Conservation (phyloP, 2,329 filamentous ascomycete species). For the Lithohypha guttulata region DNA sequence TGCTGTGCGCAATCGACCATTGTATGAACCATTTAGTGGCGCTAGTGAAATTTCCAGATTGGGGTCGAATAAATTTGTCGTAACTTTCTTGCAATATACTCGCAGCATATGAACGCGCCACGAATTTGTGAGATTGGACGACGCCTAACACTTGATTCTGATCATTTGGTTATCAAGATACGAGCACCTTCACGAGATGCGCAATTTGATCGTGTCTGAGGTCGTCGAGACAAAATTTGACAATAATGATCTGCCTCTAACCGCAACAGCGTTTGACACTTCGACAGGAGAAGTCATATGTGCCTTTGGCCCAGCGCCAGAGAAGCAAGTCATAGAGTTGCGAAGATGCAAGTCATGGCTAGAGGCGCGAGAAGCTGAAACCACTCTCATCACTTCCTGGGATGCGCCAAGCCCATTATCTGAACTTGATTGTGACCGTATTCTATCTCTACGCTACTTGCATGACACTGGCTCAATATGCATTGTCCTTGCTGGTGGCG, state of each 20-base stretch:
- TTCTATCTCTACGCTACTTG: slow-evolving; percentile 76
- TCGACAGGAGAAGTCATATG: slow-evolving; percentile 61
- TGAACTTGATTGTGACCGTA: slow-evolving; percentile 60
- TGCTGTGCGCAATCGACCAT: too few relatives aligned
- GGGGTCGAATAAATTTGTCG: too few relatives aligned
- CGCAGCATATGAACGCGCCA: too few relatives aligned
- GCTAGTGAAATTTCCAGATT: too few relatives aligned
- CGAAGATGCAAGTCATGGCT: slow-evolving; percentile 33
- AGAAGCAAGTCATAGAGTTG: slow-evolving; percentile 63
- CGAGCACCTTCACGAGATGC: too few relatives aligned
- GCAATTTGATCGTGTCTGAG: slow-evolving; percentile 72
- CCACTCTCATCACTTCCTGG: slow-evolving; percentile 52
- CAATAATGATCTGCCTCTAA: slow-evolving; percentile 49
- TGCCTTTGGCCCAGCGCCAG: slow-evolving; percentile 67
- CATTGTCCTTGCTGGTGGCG: slow-evolving; percentile 76
- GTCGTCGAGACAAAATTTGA: slow-evolving; percentile 48
- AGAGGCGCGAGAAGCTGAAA: not conserved
- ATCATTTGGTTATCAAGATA: slow-evolving; percentile 23
- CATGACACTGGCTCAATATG: slow-evolving; percentile 67
- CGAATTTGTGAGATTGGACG: not conserved
- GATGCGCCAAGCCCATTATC: slow-evolving; percentile 73
- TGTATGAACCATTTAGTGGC: too few relatives aligned
- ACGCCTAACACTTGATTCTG: not conserved
- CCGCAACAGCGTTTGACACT: slow-evolving; percentile 77
- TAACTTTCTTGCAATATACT: too few relatives aligned